Evolutionary conservation across 495 filamentous ascomycete species (phyloP), one percentile per base, ranked within the genome.

Genomic region (Staphylotrichum longicolle): DNA sequence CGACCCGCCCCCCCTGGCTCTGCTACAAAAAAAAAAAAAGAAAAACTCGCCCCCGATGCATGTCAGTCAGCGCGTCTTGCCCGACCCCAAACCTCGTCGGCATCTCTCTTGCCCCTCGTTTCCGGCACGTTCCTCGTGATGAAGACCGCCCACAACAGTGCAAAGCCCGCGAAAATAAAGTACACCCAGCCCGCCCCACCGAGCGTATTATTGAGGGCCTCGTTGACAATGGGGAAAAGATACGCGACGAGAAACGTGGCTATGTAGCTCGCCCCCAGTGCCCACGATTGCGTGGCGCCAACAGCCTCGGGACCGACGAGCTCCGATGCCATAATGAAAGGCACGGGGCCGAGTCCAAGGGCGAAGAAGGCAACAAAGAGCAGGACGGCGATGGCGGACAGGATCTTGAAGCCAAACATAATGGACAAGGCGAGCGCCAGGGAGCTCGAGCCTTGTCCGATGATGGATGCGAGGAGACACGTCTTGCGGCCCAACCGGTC

Each of bases 211-310:
- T 84, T 84, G 54, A 96, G 73, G 0, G 79, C 81, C 61, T 85
- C 78, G 66, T 96, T 94, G 60, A 94, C 75, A 46, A 95, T 80
- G 0, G 93, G 93, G 81, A 97, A 97, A 73, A 95, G 93, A 68
- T 94, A 91, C 1, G 92, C 91, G 2, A 98, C 91, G 7, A 92
- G 66, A 71, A 96, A 98, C 0, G 95, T 98, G 2, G 92, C 89
- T 33, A 90, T 80, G 84, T 94, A 98, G 74, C 91, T 98, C 3
- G 90, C 88, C 0, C 87, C 89, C 40, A 98, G 73, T 0, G 88
- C 90, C 77, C 89, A 90, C 40, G 84, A 88, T 73, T 98, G 94
- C 5, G 90, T 87, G 0, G 93, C 91, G 0, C 92, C 93, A 1
- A 96, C 91, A 0, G 93, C 93, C 65, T 93, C 89, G 3, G 89